Conservation (phyloP, 352 stramenopile species). For the Blastocystis sp. region DNA sequence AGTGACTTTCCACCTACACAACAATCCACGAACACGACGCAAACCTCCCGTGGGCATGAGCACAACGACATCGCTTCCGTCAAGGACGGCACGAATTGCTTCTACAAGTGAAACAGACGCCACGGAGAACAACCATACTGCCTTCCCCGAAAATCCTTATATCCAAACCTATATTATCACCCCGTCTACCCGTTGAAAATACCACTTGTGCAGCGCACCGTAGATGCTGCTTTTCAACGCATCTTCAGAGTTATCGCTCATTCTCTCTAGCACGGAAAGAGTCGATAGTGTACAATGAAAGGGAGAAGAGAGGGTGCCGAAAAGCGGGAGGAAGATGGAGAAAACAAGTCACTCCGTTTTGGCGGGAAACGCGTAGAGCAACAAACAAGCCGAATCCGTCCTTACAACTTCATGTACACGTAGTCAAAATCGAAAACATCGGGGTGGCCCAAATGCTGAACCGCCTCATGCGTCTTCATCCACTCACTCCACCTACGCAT, state of each 20-base stretch:
- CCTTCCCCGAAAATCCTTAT: slow-evolving; percentile 35
- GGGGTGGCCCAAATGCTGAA: slow-evolving; percentile 50
- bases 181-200: background rate
- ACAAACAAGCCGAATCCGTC: slow-evolving; percentile 10
- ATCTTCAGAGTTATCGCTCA: slow-evolving; percentile 18
- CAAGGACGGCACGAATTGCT: slow-evolving; percentile 21
- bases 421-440: slow-evolving; percentile 73
- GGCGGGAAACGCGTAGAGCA: background rate
- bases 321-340: background rate
- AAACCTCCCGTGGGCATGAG: slow-evolving; percentile 65
- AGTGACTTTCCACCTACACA: slow-evolving; percentile 58
- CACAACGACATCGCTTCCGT: slow-evolving; percentile 28
- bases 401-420: slow-evolving; percentile 21
- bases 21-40: background rate
- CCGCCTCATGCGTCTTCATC: slow-evolving; percentile 75
- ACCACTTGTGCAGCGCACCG: slow-evolving; percentile 21
- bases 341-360: background rate
- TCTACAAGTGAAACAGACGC: background rate
- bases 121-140: background rate
- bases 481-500: slow-evolving; percentile 76
- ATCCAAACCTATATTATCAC: slow-evolving; percentile 37
- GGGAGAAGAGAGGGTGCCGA: background rate
- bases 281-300: background rate
- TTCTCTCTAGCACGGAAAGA: background rate
- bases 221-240: slow-evolving; percentile 1